Percentiles rank a stretch among this genome's conserved stretches.
phyloP scores from a whole-genome alignment of 2,329 filamentous ascomycete genomes.

The Mollisia scopiformis region DNA sequence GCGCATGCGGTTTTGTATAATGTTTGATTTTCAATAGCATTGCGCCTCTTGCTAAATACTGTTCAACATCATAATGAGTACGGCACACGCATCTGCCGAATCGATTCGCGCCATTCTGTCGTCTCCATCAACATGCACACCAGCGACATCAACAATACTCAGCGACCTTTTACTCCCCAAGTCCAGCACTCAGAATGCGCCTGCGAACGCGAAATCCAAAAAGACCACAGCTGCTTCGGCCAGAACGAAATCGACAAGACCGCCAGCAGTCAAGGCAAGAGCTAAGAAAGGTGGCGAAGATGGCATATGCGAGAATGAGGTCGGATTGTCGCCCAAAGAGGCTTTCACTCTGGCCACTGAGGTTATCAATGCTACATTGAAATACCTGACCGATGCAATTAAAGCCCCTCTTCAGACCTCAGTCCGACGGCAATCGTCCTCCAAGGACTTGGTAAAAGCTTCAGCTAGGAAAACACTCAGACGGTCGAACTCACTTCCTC shows the following conservation, averaged over 20 bases:
- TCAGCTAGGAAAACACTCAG: constrained; percentile 47
- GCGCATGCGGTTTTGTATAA: constrained; percentile 31
- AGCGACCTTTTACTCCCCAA: constrained; percentile 49
- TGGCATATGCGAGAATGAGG: constrained; percentile 32
- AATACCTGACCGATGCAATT: constrained; percentile 67
- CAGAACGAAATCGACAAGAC: constrained; percentile 30
- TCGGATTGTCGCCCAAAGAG: constrained; percentile 57
- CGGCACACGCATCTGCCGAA: constrained; percentile 45
- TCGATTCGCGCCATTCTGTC: constrained; percentile 50
- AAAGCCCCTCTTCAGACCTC: constrained; percentile 45
- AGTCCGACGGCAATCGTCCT: constrained; percentile 26
- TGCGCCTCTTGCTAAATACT: constrained; percentile 16
- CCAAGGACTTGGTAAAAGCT: constrained; percentile 42
- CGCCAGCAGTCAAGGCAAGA: constrained; percentile 24
- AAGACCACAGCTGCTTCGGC: constrained; percentile 7
- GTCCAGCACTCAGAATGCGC: constrained; percentile 15
- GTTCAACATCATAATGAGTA: constrained; percentile 41
- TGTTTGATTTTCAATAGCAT: constrained; percentile 36
- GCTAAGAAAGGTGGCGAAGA: constrained; percentile 36
- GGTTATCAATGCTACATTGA: constrained; percentile 71
- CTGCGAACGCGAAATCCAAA: constrained; percentile 1
- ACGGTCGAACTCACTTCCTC: constrained; percentile 59
- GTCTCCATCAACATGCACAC: constrained; percentile 51
- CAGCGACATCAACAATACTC: constrained; percentile 47
- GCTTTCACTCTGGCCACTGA: constrained; percentile 71